A percentile compares a stretch with the other conserved stretches of the same genome.
phyloP scores from a whole-genome alignment of 2,329 filamentous ascomycete species.

The Arthrobotrys sinensis region DNA sequence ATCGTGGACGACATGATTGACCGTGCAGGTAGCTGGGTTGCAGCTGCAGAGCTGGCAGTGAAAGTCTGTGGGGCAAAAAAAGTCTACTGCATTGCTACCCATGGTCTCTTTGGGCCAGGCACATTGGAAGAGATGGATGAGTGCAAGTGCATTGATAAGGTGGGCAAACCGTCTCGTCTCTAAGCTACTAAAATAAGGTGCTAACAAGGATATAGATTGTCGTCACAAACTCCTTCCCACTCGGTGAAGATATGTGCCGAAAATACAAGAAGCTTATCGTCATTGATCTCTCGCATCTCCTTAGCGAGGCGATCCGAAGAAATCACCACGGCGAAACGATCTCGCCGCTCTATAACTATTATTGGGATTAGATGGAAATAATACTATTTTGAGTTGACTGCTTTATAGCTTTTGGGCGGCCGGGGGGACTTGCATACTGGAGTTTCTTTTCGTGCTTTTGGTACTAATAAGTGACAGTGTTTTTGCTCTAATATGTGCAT shows the following conservation, averaged over 20 bases:
- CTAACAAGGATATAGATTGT: constrained; percentile 74
- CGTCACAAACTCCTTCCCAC: constrained; percentile 97
- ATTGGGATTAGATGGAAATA: constrained; percentile 45
- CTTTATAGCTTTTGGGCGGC: constrained; percentile 11
- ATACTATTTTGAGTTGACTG: constrained; percentile 6
- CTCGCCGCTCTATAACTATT: constrained; percentile 58
- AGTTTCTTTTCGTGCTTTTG: constrained; percentile 21
- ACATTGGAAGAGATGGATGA: constrained; percentile 89
- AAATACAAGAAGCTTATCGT: constrained; percentile 87
- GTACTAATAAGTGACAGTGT: constrained; percentile 41
- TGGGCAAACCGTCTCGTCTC: background rate
- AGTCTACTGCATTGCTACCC: constrained; percentile 97
- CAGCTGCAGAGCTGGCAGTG: constrained; percentile 94
- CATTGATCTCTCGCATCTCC: constrained; percentile 87
- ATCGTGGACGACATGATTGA: constrained; percentile 99
- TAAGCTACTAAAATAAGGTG: background rate
- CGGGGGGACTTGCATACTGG: constrained; percentile 64
- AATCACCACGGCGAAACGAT: constrained; percentile 90
- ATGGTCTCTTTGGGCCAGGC: constrained; percentile 92
- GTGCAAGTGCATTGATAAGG: constrained; percentile 89
- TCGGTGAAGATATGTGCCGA: constrained; percentile 79
- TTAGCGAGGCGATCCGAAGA: constrained; percentile 92
- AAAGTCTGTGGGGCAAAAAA: constrained; percentile 92
- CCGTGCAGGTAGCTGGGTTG: constrained; percentile 96
- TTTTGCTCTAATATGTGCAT: constrained; percentile 51